Conservation (phyloP, 2,329 filamentous ascomycete species). For the Colletotrichum tropicicola region DNA sequence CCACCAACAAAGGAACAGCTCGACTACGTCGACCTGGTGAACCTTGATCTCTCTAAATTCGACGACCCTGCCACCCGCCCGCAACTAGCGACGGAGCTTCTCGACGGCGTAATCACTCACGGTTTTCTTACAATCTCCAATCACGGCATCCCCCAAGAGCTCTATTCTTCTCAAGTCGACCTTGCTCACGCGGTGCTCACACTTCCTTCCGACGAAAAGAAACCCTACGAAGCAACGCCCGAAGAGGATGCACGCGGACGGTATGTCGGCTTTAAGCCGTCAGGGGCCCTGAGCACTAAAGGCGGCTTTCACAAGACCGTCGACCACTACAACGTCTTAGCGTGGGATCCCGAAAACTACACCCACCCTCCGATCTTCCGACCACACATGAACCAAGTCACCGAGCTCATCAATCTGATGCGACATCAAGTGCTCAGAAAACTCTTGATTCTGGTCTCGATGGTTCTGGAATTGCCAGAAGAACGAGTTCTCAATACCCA, state of each 20-base stretch:
- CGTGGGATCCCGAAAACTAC: slow-evolving; percentile 36
- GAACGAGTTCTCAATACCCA: not conserved
- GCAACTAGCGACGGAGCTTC: not conserved
- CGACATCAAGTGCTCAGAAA: not conserved
- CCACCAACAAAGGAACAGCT: not conserved
- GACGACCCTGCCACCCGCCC: not conserved
- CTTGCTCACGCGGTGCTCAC: not conserved
- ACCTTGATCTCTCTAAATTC: not conserved
- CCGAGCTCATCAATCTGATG: not conserved
- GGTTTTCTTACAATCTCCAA: not conserved
- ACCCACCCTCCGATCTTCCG: not conserved
- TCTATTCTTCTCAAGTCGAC: not conserved
- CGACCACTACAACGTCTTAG: slow-evolving; percentile 14
- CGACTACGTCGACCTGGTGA: not conserved
- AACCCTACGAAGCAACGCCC: not conserved
- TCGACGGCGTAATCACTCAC: not conserved
- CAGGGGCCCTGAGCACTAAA: slow-evolving; percentile 35
- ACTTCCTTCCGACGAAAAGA: not conserved
- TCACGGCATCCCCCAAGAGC: not conserved
- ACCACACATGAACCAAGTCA: not conserved
- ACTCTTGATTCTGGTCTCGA: not conserved
- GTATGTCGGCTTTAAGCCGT: slow-evolving; percentile 40
- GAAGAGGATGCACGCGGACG: slow-evolving; percentile 32
- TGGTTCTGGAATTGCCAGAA: not conserved
- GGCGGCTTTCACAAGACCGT: slow-evolving; percentile 6